Evolutionary conservation across 2,329 filamentous ascomycete genomes (phyloP), one percentile per base, ranked within the genome.

Genomic region (Fusarium begoniae): DNA sequence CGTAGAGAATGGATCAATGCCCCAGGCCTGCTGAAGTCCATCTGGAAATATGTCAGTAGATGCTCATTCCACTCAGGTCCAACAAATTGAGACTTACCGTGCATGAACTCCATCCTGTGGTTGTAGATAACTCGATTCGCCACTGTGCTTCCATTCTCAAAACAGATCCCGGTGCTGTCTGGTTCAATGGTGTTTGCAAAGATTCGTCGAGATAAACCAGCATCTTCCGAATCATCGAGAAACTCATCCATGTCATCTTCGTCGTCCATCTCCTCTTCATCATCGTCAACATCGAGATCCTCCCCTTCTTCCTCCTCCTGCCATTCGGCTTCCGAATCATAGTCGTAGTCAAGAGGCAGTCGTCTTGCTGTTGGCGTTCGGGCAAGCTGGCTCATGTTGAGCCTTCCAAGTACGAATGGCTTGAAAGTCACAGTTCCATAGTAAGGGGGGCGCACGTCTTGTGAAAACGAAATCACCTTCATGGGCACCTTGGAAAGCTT

Each of bases 161-260:
- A 99, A 80, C 93, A 96, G 15, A 98, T 84, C 2, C 96, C 96
- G 8, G 91, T 94, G 79, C 89, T 93, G 47, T 93, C 85, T 2
- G 95, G 94, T 78, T 95, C 90, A 78, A 97, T 87, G 73, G 94
- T 91, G 37, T 91, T 90, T 85, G 89, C 77, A 89, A 83, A 91
- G 82, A 80, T 89, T 84, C 85, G 89, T 88, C 81, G 86, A 73
- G 83, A 85, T 80, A 82, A 84, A 68, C 84, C 88, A 78, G 82
- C 79, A 69, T 96, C 94, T 60, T 97, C 94, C 11, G 94, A 94
- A 77, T 97, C 94, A 75, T 98, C 95, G 4, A 98, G 86, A 79
- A 98, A 98, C 24, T 91, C 95, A 8, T 94, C 94, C 91, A 98
- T 93, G 68, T 97, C 95, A 22, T 94, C 93, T n/a, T 90, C 92